These are phyloP conservation scores for Sistotremastrum niveocremeum DNA, from an alignment of 768 basidiomycete genomes.

Conservation along the genomic window DNA sequence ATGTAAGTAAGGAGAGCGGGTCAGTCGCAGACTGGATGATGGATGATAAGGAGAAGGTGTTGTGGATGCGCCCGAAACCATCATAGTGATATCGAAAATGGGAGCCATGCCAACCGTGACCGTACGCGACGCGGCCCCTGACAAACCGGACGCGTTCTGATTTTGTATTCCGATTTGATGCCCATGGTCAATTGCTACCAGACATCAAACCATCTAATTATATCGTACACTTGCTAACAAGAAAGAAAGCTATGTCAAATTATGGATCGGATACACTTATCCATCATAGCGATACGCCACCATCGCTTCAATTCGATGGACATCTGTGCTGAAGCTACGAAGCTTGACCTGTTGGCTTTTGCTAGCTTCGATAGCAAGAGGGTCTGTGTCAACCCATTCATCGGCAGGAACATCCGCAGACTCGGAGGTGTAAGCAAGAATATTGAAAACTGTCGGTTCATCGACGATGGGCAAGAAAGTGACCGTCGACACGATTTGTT, in stretches of 20 bases:
- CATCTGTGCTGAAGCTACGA: constrained; percentile 91
- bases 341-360: constrained; percentile 92
- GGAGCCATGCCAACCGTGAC: background rate
- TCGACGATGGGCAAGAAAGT: constrained; percentile 94
- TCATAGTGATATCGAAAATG: background rate
- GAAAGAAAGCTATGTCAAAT: constrained; percentile 1
- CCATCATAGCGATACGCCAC: constrained; percentile 93
- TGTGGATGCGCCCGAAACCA: background rate
- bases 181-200: no score
- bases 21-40: background rate
- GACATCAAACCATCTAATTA: background rate
- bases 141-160: no score
- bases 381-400: constrained; percentile 95
- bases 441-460: constrained; percentile 94
- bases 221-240: background rate
- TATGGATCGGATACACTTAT: constrained; percentile 17
- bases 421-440: constrained; percentile 87
- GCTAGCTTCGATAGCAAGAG: constrained; percentile 81
- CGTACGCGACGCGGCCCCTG: background rate
- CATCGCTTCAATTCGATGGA: constrained; percentile 97
- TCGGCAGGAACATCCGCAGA: constrained; percentile 85
- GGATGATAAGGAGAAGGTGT: background rate
- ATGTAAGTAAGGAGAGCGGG: constrained; percentile 7
- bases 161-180: no score
- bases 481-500: constrained; percentile 94